Conservation (phyloP, 2,329 filamentous ascomycete genomes). For the Thyridium curvatum region DNA sequence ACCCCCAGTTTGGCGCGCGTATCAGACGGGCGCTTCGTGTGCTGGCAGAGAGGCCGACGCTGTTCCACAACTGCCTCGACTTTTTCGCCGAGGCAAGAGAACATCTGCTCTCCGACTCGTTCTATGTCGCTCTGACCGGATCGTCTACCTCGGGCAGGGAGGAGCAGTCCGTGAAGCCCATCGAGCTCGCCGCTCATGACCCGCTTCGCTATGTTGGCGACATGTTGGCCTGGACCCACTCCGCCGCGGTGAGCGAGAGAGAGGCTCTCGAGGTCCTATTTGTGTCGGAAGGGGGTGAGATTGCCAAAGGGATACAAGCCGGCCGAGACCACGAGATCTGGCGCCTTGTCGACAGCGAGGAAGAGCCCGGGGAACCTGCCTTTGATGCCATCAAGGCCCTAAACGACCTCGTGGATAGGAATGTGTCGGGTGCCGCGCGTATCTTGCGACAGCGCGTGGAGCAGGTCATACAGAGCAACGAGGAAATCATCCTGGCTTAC, state of each 20-base stretch:
- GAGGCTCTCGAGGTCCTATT: constrained; percentile 91
- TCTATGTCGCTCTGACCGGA: constrained; percentile 83
- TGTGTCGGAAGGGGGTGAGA: constrained; percentile 82
- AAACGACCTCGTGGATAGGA: constrained; percentile 79
- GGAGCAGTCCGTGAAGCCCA: constrained; percentile 70
- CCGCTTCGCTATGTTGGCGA: constrained; percentile 87
- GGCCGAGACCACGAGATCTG: constrained; percentile 81
- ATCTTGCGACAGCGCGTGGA: constrained; percentile 87
- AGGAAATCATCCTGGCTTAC: constrained; percentile 83
- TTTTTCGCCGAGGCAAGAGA: constrained; percentile 89
- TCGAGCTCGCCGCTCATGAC: constrained; percentile 90
- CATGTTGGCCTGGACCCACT: constrained; percentile 97
- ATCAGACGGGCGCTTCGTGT: constrained; percentile 81
- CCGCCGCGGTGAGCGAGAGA: constrained; percentile 85
- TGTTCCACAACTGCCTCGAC: constrained; percentile 92
- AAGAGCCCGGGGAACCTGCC: constrained; percentile 43
- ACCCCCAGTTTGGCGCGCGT: constrained; percentile 81
- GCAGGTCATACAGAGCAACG: constrained; percentile 86
- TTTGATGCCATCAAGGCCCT: constrained; percentile 82
- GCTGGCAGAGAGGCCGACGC: constrained; percentile 77
- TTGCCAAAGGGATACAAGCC: constrained; percentile 73
- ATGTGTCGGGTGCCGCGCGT: constrained; percentile 73
- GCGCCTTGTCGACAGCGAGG: constrained; percentile 58
- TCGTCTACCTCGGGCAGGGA: constrained; percentile 46
- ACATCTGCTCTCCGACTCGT: constrained; percentile 78